These are phyloP conservation scores for Rosa multiflora DNA, from an alignment of 306 rosid species.

Conservation along the genomic window DNA sequence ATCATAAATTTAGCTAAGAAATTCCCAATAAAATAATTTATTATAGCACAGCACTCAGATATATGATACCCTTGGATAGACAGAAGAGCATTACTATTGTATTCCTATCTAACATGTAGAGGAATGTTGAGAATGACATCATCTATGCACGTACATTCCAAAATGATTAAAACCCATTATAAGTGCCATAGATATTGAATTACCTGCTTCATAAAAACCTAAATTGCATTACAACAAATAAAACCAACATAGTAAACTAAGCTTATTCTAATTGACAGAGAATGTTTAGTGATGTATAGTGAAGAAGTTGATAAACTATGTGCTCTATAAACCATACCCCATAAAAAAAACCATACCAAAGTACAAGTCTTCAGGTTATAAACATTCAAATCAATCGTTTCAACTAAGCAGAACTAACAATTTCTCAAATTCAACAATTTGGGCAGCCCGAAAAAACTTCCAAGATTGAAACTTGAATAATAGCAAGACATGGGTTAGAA, in stretches of 20 bases:
- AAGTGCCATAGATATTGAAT: background rate
- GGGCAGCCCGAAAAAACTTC: background rate
- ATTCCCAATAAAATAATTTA: background rate
- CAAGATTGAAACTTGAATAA: background rate
- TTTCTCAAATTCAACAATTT: background rate
- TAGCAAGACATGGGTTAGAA: background rate
- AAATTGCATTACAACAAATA: background rate
- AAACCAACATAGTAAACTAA: constrained; percentile 7
- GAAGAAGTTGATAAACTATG: background rate
- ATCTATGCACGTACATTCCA: background rate
- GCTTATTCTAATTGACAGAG: background rate
- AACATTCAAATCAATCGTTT: background rate
- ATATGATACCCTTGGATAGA: background rate
- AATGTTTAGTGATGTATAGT: background rate
- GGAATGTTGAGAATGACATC: background rate
- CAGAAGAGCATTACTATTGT: background rate
- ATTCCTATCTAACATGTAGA: background rate
- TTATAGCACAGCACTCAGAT: background rate
- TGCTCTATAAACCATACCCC: background rate
- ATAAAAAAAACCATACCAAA: background rate
- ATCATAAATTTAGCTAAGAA: background rate
- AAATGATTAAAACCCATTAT: background rate
- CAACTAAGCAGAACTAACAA: background rate
- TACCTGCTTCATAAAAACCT: background rate
- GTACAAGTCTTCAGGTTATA: background rate